phyloP scores from a whole-genome alignment of 371 early-diverging fungal species.

The Syncephalastrum contaminatum region DNA sequence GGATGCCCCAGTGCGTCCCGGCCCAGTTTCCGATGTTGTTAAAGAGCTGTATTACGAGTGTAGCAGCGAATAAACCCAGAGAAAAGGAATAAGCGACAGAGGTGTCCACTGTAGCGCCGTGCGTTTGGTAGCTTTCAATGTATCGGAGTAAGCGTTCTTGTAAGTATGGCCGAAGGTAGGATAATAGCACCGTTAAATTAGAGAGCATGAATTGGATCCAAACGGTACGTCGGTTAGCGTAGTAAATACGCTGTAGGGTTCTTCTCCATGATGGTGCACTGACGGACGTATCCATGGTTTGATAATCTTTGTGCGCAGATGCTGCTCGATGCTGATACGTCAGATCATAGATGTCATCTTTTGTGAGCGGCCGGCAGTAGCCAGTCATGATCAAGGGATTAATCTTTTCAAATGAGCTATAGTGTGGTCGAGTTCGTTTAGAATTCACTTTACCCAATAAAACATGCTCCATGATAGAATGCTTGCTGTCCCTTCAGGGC shows the following conservation, averaged over 20 bases:
- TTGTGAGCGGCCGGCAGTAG: conserved; percentile 18
- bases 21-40: conserved; percentile 44
- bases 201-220: conserved; percentile 38
- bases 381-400: conserved; percentile 34
- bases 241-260: conserved; percentile 24
- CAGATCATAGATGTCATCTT: conserved; percentile 30
- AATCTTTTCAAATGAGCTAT: conserved; percentile 18
- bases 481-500: conserved; percentile 40
- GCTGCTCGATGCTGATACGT: conserved; percentile 33
- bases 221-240: conserved; percentile 22
- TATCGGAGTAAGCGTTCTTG: conserved; percentile 43
- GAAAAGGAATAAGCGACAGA: conserved; percentile 44
- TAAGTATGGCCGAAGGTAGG: conserved; percentile 42
- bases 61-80: conserved; percentile 44
- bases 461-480: conserved; percentile 36
- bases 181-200: conserved; percentile 26
- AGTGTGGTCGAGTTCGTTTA: not conserved
- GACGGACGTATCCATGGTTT: not conserved
- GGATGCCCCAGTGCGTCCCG: conserved; percentile 50
- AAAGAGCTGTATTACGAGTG: conserved; percentile 33
- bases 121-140: conserved; percentile 24
- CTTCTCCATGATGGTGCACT: conserved; percentile 2
- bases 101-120: conserved; percentile 13
- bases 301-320: conserved; percentile 23
- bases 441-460: conserved; percentile 30